Conservation (phyloP, 148 eudicot genomes). For the Arbutus unedo region DNA sequence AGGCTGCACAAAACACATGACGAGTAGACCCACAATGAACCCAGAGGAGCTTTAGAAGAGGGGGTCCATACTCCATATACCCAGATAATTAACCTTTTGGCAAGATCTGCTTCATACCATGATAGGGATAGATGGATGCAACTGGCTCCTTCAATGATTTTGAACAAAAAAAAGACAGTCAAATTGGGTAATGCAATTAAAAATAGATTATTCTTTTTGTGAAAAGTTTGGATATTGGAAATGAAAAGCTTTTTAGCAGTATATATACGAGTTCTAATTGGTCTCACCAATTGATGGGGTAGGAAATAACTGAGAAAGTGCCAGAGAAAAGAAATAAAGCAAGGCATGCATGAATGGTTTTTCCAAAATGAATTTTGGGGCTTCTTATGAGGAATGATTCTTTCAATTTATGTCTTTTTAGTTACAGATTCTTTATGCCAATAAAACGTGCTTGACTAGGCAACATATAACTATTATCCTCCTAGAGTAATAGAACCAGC, state of each 20-base stretch:
- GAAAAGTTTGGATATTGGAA: not conserved
- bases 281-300: not conserved
- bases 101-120: not conserved
- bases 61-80: not conserved
- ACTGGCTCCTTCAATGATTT: not conserved
- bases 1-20: too few relatives aligned
- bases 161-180: not conserved
- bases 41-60: not conserved
- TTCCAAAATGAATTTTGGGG: not conserved
- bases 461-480: not conserved
- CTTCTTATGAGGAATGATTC: not conserved
- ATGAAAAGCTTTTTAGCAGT: not conserved
- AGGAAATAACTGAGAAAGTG: not conserved
- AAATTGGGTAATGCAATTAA: not conserved
- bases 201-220: too few relatives aligned
- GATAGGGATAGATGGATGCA: not conserved
- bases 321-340: not conserved
- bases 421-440: slow-evolving; percentile 11
- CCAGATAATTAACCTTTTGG: not conserved
- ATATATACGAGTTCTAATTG: not conserved
- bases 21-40: not conserved
- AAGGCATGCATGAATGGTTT: not conserved
- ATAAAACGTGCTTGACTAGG: slow-evolving; percentile 23
- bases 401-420: not conserved
- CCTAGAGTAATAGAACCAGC: not conserved